phyloP scores from a whole-genome alignment of 805 yeast species.

The Jamesozyma jinghongensis region DNA sequence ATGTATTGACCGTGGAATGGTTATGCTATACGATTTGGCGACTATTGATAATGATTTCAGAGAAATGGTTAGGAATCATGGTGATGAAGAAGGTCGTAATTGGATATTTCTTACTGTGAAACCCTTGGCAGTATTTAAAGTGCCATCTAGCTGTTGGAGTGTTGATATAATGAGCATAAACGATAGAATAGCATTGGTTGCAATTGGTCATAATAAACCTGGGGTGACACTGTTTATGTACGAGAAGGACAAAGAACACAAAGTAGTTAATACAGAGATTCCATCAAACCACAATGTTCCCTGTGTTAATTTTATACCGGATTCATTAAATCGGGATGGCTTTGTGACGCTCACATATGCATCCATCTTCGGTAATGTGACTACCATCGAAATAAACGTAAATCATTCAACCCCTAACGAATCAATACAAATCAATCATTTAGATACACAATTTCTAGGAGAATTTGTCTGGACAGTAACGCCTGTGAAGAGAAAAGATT shows the following conservation, averaged over 20 bases:
- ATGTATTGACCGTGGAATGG: slow-evolving; percentile 49
- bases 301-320: slow-evolving; percentile 11
- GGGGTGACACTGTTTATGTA: slow-evolving; percentile 15
- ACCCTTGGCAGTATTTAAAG: slow-evolving; percentile 9
- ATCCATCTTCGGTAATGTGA: slow-evolving; percentile 17
- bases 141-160: slow-evolving; percentile 19
- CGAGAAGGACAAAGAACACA: background rate
- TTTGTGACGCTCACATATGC: slow-evolving; percentile 11
- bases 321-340: slow-evolving; percentile 6
- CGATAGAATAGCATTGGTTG: slow-evolving; percentile 7
- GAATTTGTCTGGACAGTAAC: slow-evolving; percentile 13
- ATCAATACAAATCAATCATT: slow-evolving; percentile 2
- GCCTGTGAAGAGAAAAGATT: slow-evolving; percentile 13
- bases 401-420: background rate
- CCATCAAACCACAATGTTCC: slow-evolving; percentile 16
- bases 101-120: background rate
- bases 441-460: slow-evolving; percentile 17
- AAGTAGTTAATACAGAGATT: slow-evolving; percentile 4
- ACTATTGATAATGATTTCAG: background rate
- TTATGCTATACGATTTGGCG: slow-evolving; percentile 32
- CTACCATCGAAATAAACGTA: slow-evolving; percentile 11
- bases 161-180: slow-evolving; percentile 11
- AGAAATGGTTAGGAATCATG: background rate
- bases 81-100: background rate
- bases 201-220: slow-evolving; percentile 19